Conservation (phyloP, 805 yeast species). For the Suhomyces sp. region DNA sequence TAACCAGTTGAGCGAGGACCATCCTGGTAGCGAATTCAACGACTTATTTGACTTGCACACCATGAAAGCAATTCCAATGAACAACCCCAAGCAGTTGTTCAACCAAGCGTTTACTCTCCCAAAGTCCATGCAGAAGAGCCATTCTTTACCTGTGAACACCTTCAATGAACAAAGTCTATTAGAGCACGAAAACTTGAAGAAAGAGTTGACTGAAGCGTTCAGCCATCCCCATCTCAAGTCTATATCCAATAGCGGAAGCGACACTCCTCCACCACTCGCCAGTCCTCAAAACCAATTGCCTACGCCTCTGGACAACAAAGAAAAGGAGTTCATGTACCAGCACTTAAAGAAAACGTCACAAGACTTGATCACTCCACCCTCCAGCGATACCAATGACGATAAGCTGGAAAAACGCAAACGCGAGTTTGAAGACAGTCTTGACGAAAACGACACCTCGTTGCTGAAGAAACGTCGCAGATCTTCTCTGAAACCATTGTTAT, state of each 20-base stretch:
- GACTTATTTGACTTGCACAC: conserved; percentile 30
- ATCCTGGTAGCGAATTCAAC: conserved; percentile 6
- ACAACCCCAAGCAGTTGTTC: neutral
- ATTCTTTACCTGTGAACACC: conserved; percentile 2
- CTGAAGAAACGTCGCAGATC: conserved; percentile 26
- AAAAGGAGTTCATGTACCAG: conserved; percentile 9
- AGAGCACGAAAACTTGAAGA: conserved; percentile 18
- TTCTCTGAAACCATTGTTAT: conserved; percentile 33
- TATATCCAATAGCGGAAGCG: conserved; percentile 5
- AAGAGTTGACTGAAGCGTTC: conserved; percentile 33
- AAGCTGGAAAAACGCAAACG: conserved; percentile 1
- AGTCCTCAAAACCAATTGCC: conserved; percentile 22
- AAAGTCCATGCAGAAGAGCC: conserved; percentile 13
- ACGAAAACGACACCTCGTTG: neutral
- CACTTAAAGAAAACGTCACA: conserved; percentile 3
- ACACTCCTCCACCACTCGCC: conserved; percentile 8
- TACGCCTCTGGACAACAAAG: conserved; percentile 34
- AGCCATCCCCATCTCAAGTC: conserved; percentile 21
- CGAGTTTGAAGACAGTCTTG: conserved; percentile 2
- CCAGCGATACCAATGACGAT: conserved; percentile 3
- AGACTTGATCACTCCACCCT: conserved; percentile 6
- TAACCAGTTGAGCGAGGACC: neutral
- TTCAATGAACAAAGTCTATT: neutral
- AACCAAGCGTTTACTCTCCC: neutral
- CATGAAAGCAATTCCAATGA: conserved; percentile 19